Conservation (phyloP, 2,329 filamentous ascomycete species). For the Ciborinia camelliae region DNA sequence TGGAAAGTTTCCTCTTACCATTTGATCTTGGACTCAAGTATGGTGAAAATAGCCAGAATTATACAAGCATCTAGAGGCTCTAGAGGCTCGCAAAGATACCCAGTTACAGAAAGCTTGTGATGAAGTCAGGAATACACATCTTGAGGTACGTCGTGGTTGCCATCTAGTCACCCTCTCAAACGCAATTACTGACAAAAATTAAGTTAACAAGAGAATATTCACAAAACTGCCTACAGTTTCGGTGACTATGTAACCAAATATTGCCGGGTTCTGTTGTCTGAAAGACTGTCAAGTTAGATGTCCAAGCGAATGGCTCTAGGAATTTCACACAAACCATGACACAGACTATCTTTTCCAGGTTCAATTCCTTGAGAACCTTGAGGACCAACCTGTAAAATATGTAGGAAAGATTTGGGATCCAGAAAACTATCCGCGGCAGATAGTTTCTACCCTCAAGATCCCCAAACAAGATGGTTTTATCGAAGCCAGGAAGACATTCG, state of each 20-base stretch:
- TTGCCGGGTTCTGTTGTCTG: conserved; percentile 43
- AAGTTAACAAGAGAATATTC: conserved; percentile 42
- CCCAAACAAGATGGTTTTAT: conserved; percentile 44
- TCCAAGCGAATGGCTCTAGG: conserved; percentile 40
- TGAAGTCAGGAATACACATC: conserved; percentile 38
- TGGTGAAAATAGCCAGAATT: conserved; percentile 40
- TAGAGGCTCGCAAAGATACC: conserved; percentile 41
- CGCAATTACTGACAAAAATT: conserved; percentile 35
- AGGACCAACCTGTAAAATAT: conserved; percentile 46
- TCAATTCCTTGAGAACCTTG: conserved; percentile 46
- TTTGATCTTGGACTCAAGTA: conserved; percentile 42
- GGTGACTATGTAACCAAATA: conserved; percentile 49
- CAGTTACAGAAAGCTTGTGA: conserved; percentile 42
- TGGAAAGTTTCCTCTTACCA: too few species aligned
- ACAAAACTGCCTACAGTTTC: conserved; percentile 47
- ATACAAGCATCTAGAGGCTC: conserved; percentile 42
- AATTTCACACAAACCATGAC: conserved; percentile 41
- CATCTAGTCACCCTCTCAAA: conserved; percentile 17
- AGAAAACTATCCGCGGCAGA: conserved; percentile 47
- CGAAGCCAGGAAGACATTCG: conserved; percentile 42
- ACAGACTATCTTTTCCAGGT: conserved; percentile 46
- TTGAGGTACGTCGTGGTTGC: background rate
- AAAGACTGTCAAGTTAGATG: conserved; percentile 40
- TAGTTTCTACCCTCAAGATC: conserved; percentile 42
- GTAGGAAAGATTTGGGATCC: conserved; percentile 45